A percentile compares a stretch with the other conserved stretches of the same genome.
These are phyloP conservation scores for Leccinum arenicola DNA, from an alignment of 768 basidiomycete genomes.

Conservation along the genomic window DNA sequence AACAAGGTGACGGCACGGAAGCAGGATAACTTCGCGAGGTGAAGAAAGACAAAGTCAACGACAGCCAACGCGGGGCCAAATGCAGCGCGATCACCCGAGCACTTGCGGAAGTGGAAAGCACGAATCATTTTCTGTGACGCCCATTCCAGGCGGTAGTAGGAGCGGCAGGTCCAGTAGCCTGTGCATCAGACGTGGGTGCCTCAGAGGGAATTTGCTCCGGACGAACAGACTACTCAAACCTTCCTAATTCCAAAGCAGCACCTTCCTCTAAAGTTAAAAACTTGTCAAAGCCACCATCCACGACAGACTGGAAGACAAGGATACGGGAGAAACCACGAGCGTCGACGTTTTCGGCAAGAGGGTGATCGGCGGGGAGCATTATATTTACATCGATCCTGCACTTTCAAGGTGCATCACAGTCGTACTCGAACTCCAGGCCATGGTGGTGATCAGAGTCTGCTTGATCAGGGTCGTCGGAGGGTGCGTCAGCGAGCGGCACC, in stretches of 20 bases:
- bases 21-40: slow-evolving; percentile 86
- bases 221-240: slow-evolving; percentile 49
- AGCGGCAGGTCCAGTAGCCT: slow-evolving; percentile 10
- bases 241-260: slow-evolving; percentile 77
- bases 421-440: slow-evolving; percentile 87
- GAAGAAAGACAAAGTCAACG: slow-evolving; percentile 85
- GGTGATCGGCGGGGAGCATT: slow-evolving; percentile 63
- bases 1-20: slow-evolving; percentile 92
- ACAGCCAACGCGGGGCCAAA: slow-evolving; percentile 78
- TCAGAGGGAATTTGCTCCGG: slow-evolving; percentile 9
- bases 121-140: slow-evolving; percentile 54
- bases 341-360: slow-evolving; percentile 44
- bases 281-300: slow-evolving; percentile 82
- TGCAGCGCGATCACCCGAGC: slow-evolving; percentile 46
- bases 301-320: slow-evolving; percentile 45
- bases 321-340: slow-evolving; percentile 27
- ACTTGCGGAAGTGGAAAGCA: slow-evolving; percentile 66
- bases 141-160: slow-evolving; percentile 15
- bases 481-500: slow-evolving; percentile 52
- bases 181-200: slow-evolving; percentile 9
- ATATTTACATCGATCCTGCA: slow-evolving; percentile 80
- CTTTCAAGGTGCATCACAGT: slow-evolving; percentile 77
- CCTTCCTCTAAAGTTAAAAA: slow-evolving; percentile 72
- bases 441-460: slow-evolving; percentile 60
- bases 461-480: slow-evolving; percentile 45